phyloP scores from a whole-genome alignment of 148 eudicot species.

The Arctostaphylos glauca region DNA sequence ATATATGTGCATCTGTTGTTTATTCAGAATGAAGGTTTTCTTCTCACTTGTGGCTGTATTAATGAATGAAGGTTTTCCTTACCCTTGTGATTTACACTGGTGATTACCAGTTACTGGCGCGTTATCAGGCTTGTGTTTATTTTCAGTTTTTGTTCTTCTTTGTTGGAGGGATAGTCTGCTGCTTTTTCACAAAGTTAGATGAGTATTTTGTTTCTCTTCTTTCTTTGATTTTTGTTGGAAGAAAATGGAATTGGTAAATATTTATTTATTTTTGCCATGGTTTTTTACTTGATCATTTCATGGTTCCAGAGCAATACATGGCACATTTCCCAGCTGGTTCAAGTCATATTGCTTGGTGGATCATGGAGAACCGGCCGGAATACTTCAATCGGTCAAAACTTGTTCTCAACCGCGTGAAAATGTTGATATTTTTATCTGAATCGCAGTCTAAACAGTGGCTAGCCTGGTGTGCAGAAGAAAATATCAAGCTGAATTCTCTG shows the following conservation, averaged over 20 bases:
- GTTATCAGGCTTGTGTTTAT: too few species aligned
- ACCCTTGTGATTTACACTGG: too few species aligned
- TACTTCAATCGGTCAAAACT: slow-evolving; percentile 89
- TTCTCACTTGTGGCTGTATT: too few species aligned
- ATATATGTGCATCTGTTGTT: too few species aligned
- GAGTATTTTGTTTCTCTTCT: neutral
- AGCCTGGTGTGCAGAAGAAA: slow-evolving; percentile 86
- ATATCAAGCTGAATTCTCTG: slow-evolving; percentile 55
- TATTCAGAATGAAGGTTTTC: neutral
- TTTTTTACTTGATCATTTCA: neutral
- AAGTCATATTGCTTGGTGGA: slow-evolving; percentile 95
- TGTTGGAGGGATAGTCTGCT: neutral
- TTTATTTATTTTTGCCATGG: neutral
- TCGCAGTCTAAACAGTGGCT: slow-evolving; percentile 90
- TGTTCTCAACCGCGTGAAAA: slow-evolving; percentile 79
- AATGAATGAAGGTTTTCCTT: too few species aligned
- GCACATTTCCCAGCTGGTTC: slow-evolving; percentile 69
- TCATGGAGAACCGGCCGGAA: slow-evolving; percentile 97
- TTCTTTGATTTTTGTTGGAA: neutral
- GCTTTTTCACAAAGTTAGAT: neutral
- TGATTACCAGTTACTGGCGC: too few species aligned
- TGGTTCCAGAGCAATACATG: slow-evolving; percentile 65
- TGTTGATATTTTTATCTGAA: slow-evolving; percentile 83
- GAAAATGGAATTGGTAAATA: neutral
- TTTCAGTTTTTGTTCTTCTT: neutral